Evolutionary conservation across 495 filamentous ascomycete genomes (phyloP), one percentile per base, ranked within the genome.

Genomic region (Xylaria longipes): DNA sequence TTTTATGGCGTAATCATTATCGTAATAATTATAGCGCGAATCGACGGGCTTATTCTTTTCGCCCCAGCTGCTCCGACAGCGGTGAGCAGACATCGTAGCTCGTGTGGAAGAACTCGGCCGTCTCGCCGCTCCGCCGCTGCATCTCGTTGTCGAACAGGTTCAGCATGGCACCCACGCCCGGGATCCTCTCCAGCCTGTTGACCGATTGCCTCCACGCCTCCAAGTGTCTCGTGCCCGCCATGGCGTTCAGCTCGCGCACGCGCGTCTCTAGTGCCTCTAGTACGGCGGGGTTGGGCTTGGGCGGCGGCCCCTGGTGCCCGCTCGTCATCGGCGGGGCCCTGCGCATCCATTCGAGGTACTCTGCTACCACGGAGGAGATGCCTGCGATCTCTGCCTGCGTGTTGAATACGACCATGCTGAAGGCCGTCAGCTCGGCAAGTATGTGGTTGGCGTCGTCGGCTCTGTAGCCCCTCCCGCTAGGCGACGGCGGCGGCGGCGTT

Each of bases 311-410:
- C 29, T 52, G 68, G 22, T 50, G 45, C 48, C 25, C 50, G 69
- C 17, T 58, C 22, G 50, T 45, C 27, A 29, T 39, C 33, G 50
- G 39, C 29, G 63, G 11, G 6, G 65, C 39, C 31, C 58, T 72
- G 22, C 71, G 65, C 56, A 72, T 69, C 71, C 71, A 72, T 33
- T 67, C 54, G 5, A 72, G 56, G 65, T 72, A 72, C 57, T 69
- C 71, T 5, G 71, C 71, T 20, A 72, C 65, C 20, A 69, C 71
- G 9, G 71, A 72, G 41, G 71, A 66, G 27, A 72, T 72, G 6
- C 71, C 71, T 14, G 71, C 71, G 43, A 69, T 69, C 57, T 72
- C 71, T 0, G 65, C 65, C 65, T 72, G 71, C 31, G 71, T 72
- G 46, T 65, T 68, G 37, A 72, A 72, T 14, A 72, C 60, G 45